These are phyloP conservation scores for Umbilicus rupestris DNA, from an alignment of 164 flowering plant genomes.

Conservation along the genomic window DNA sequence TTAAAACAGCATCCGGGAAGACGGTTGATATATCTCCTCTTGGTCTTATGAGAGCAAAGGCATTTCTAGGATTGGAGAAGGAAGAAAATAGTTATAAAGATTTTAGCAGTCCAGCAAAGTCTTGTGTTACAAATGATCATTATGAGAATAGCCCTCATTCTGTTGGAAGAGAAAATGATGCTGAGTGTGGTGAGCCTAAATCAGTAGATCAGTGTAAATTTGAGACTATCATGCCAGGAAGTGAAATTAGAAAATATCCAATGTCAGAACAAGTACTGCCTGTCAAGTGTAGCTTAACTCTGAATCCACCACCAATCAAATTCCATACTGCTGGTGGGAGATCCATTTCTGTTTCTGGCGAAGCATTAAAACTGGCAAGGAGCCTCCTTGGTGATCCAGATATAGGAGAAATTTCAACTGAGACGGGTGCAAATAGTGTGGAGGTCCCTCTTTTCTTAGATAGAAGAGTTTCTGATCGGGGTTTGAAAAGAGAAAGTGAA, in stretches of 20 bases:
- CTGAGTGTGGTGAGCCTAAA: not conserved
- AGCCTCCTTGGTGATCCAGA: slow-evolving; percentile 84
- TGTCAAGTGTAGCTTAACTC: slow-evolving; percentile 16
- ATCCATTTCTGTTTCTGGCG: slow-evolving; percentile 78
- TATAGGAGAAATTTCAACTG: slow-evolving; percentile 26
- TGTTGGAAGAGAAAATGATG: not conserved
- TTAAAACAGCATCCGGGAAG: slow-evolving; percentile 59
- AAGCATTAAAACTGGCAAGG: slow-evolving; percentile 81
- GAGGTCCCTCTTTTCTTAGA: slow-evolving; percentile 18
- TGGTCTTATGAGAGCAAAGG: slow-evolving; percentile 62
- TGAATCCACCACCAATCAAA: slow-evolving; percentile 49
- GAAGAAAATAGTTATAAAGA: slow-evolving; percentile 12
- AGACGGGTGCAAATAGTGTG: slow-evolving; percentile 22
- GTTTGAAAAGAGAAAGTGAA: slow-evolving; percentile 27
- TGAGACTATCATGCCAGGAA: slow-evolving; percentile 15
- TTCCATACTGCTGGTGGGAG: slow-evolving; percentile 92
- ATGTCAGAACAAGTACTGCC: slow-evolving; percentile 17
- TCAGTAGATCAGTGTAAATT: slow-evolving; percentile 14
- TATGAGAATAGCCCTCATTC: slow-evolving; percentile 1
- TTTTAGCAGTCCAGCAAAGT: slow-evolving; percentile 10
- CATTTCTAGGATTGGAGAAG: slow-evolving; percentile 52
- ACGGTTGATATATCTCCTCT: slow-evolving; percentile 52
- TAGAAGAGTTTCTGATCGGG: slow-evolving; percentile 12
- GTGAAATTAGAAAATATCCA: slow-evolving; percentile 15
- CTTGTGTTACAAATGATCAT: slow-evolving; percentile 9